Percentiles rank a stretch among this genome's conserved stretches.
These are phyloP conservation scores for Pseudogymnoascus sp. DNA, from an alignment of 2,329 filamentous ascomycete genomes.

Conservation along the genomic window DNA sequence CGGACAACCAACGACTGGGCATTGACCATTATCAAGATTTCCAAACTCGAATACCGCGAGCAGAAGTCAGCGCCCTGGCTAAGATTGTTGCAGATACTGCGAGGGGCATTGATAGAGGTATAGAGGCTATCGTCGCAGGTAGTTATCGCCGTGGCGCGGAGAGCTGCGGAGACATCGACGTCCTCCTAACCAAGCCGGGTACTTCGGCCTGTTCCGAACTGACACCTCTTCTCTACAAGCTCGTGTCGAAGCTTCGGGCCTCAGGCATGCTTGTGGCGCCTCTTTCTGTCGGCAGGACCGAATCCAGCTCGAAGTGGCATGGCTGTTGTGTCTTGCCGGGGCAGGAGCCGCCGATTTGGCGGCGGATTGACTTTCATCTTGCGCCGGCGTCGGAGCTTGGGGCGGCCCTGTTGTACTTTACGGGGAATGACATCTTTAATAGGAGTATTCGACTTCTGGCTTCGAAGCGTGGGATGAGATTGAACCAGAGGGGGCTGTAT, in stretches of 20 bases:
- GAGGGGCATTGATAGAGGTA: constrained; percentile 48
- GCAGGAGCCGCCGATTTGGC: constrained; percentile 50
- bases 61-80: constrained; percentile 65
- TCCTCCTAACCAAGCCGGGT: constrained; percentile 65
- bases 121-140: constrained; percentile 69
- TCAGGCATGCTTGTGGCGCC: constrained; percentile 60
- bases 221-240: constrained; percentile 49
- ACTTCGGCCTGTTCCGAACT: constrained; percentile 49
- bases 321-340: constrained; percentile 68
- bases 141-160: constrained; percentile 75
- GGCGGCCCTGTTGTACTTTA: constrained; percentile 88
- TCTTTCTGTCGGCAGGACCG: constrained; percentile 48
- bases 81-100: constrained; percentile 54
- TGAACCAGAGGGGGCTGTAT: constrained; percentile 80
- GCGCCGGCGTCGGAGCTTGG: constrained; percentile 75
- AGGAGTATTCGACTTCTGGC: constrained; percentile 74
- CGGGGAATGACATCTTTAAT: constrained; percentile 92
- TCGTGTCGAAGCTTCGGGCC: constrained; percentile 55
- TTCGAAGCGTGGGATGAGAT: constrained; percentile 68
- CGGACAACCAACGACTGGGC: constrained; percentile 63
- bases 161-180: constrained; percentile 73
- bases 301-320: constrained; percentile 73
- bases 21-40: constrained; percentile 77
- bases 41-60: constrained; percentile 65
- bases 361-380: constrained; percentile 75